phyloP scores from a whole-genome alignment of 2,329 filamentous ascomycete genomes.

The Clarireedia hainanense region DNA sequence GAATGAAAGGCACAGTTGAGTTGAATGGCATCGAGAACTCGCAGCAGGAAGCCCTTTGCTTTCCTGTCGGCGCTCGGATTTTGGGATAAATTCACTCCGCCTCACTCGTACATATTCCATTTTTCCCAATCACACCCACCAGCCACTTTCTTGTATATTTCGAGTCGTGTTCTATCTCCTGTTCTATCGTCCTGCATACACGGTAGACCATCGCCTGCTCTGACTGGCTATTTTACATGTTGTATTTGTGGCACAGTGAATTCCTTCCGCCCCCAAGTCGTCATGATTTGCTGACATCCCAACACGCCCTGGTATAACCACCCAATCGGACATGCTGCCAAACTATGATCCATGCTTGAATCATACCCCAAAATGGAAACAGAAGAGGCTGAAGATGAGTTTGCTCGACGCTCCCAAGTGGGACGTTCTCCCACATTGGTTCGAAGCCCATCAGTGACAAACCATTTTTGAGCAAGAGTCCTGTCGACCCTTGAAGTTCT shows the following conservation, averaged over 20 bases:
- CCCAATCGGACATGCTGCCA: not conserved
- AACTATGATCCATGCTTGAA: not conserved
- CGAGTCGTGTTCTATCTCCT: not conserved
- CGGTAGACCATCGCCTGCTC: not conserved
- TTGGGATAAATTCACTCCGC: too few relatives aligned
- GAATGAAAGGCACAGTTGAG: too few relatives aligned
- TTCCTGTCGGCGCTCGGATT: too few relatives aligned
- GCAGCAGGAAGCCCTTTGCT: too few relatives aligned
- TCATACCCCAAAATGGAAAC: conserved; percentile 8
- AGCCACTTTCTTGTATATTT: not conserved
- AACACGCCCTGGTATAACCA: not conserved
- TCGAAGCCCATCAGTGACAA: conserved; percentile 4
- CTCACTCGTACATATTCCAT: too few relatives aligned
- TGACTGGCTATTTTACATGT: not conserved
- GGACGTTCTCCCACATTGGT: not conserved
- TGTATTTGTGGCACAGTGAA: not conserved
- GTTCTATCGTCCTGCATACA: conserved; percentile 5
- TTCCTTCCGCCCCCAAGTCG: conserved; percentile 1
- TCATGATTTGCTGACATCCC: not conserved
- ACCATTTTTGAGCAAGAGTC: conserved; percentile 2
- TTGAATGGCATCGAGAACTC: too few relatives aligned
- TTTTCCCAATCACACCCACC: not conserved
- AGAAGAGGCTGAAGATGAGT: conserved; percentile 11
- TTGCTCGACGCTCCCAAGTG: conserved; percentile 3
- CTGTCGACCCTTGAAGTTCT: not conserved